Conservation (phyloP, 176 grass and related monocot genomes). For the Aegilops sharonensis region DNA sequence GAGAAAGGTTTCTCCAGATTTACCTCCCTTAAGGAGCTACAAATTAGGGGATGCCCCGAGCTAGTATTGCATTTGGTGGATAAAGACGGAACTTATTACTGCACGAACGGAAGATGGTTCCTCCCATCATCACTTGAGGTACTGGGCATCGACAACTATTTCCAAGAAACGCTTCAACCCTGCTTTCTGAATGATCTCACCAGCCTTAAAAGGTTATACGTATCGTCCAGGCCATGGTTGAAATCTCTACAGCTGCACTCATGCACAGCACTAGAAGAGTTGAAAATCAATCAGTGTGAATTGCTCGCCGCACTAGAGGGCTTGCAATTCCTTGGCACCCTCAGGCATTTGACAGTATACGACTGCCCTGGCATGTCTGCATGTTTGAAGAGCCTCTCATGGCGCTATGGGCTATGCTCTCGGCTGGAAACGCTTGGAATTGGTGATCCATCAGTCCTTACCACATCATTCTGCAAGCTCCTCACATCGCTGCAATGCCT, state of each 20-base stretch:
- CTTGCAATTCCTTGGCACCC: not conserved
- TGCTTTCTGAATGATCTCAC: not conserved
- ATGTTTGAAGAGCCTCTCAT: not conserved
- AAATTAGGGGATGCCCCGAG: accelerated
- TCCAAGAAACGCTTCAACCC: not conserved
- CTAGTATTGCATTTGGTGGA: not conserved
- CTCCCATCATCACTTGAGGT: not conserved
- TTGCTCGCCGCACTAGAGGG: not conserved
- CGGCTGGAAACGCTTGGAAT: not conserved
- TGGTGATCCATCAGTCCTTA: not conserved
- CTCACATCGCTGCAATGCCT: conserved; percentile 16
- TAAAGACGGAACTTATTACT: not conserved
- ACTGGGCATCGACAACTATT: no score
- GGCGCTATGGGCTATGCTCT: not conserved
- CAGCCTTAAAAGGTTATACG: not conserved
- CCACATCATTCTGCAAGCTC: not conserved
- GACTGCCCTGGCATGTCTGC: accelerated
- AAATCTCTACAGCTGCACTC: not conserved
- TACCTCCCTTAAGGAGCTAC: not conserved
- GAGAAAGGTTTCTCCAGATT: not conserved
- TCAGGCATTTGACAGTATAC: accelerated
- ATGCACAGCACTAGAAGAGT: not conserved
- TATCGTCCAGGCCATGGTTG: accelerated
- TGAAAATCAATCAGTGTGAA: accelerated
- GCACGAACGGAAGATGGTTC: not conserved